Conservation (phyloP, 805 yeast genomes). For the Spencermartinsiella europaea region DNA sequence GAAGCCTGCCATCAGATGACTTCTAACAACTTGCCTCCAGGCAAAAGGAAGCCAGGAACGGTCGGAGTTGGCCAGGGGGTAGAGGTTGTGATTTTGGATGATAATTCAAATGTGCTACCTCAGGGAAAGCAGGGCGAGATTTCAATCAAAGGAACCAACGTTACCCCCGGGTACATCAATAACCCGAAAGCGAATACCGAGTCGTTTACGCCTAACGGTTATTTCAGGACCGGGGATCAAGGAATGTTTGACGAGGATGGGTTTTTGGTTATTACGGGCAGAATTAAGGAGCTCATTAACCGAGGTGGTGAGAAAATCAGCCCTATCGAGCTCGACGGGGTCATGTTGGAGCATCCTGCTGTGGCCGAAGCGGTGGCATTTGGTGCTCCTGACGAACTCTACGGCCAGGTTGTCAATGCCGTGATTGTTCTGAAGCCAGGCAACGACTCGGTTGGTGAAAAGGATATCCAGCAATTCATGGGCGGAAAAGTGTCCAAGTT, state of each 20-base stretch:
- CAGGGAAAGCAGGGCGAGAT: conserved; percentile 65
- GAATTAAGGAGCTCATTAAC: conserved; percentile 68
- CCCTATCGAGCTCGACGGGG: conserved; percentile 64
- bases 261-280: conserved; percentile 57
- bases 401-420: conserved; percentile 68
- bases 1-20: conserved; percentile 81
- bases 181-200: conserved; percentile 67
- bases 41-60: conserved; percentile 61
- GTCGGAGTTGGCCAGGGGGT: conserved; percentile 73
- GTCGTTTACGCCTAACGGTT: conserved; percentile 54
- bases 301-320: conserved; percentile 77
- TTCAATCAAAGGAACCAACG: conserved; percentile 60
- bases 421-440: conserved; percentile 55
- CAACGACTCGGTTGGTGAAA: conserved; percentile 31
- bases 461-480: conserved; percentile 46
- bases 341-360: conserved; percentile 54
- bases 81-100: conserved; percentile 52
- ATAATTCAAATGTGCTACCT: conserved; percentile 41
- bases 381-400: conserved; percentile 61
- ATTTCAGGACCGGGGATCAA: conserved; percentile 77
- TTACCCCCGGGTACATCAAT: conserved; percentile 67
- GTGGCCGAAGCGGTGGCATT: conserved; percentile 67
- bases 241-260: conserved; percentile 58
- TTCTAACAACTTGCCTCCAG: conserved; percentile 63
- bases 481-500: conserved; percentile 45